Evolutionary conservation across 495 filamentous ascomycete species (phyloP).

Genomic region (Jackrogersella multiformis): DNA sequence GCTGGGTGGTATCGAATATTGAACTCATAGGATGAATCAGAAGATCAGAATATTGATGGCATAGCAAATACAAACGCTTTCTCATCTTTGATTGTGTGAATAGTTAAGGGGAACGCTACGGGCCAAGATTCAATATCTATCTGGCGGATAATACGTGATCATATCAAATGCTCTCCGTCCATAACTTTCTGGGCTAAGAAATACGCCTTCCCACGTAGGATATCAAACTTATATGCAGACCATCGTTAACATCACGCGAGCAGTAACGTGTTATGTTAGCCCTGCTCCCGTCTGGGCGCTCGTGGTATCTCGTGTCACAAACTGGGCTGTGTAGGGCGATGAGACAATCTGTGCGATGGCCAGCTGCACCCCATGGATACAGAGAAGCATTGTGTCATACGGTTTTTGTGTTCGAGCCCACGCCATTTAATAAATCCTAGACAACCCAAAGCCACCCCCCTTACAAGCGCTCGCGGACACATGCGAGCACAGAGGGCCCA

Average conservation of each 20-base stretch:
- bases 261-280: background rate
- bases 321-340: background rate
- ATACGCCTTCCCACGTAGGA: background rate
- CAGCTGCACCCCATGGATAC: background rate
- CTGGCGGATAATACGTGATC: background rate
- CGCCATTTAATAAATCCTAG: constrained; percentile 18
- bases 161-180: background rate
- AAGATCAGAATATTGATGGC: constrained; percentile 18
- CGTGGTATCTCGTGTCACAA: background rate
- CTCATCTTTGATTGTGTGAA: background rate
- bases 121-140: background rate
- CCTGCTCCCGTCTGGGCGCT: background rate
- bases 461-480: background rate
- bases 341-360: background rate
- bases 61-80: constrained; percentile 25
- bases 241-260: background rate
- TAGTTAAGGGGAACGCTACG: background rate
- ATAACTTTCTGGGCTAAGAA: background rate
- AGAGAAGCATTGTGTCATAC: background rate
- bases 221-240: background rate
- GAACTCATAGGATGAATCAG: constrained; percentile 11
- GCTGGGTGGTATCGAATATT: constrained; percentile 14
- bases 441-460: background rate
- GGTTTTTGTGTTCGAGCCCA: background rate
- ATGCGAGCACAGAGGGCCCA: too few species aligned